Base-by-base conservation (phyloP, 2,329 filamentous ascomycete genomes). In the Diaporthe capsici region DNA sequence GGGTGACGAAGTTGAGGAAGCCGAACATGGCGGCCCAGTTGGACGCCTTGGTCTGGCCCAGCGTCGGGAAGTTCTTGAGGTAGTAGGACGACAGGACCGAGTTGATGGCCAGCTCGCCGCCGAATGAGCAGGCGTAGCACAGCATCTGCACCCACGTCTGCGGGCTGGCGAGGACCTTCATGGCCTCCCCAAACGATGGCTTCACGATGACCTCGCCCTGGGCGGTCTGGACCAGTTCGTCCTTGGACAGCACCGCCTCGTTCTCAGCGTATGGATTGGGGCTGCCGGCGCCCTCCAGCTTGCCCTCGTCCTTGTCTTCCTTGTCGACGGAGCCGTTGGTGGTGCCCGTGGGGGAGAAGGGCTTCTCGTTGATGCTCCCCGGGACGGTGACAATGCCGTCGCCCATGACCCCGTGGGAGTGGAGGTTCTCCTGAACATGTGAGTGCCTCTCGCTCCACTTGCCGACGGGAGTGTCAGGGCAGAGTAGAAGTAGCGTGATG, bases 381-480 rank as follows among this genome's bases (percentile, higher is more conserved):
- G 90, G 87, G 9, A 90, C 84, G 57, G 87, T 85, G 53, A 91
- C 88, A 44, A 92, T 28, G n/a, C 74, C 17, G 15, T 68, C 61
- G n/a, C 39, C 70, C 55, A 71, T 71, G 42, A 87, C 79, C 13
- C 85, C 84, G 79, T 90, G 87, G 1, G 89, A 87, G 77, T 88
- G 89, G 58, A 90, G 85, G 70, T 91, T 73, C 34, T 76, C 73
- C 44, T 73, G 70, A 20, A 76, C 68, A 13, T 73, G 76, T 51
- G 39, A 44, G 63, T 76, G 88, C 42, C 95, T 91, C 53, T 96
- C 93, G 9, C 90, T 90, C 95, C 95, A 98, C 78, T 91, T 92
- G 47, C 96, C 95, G 0, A 91, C 94, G 0, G 95, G 95, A 0
- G 94, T 96, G 81, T 98, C 95, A 2, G 94, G 91, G 80, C 94